Evolutionary conservation across 2,329 filamentous ascomycete species (phyloP).

Genomic region (Arachnopeziza araneosa): DNA sequence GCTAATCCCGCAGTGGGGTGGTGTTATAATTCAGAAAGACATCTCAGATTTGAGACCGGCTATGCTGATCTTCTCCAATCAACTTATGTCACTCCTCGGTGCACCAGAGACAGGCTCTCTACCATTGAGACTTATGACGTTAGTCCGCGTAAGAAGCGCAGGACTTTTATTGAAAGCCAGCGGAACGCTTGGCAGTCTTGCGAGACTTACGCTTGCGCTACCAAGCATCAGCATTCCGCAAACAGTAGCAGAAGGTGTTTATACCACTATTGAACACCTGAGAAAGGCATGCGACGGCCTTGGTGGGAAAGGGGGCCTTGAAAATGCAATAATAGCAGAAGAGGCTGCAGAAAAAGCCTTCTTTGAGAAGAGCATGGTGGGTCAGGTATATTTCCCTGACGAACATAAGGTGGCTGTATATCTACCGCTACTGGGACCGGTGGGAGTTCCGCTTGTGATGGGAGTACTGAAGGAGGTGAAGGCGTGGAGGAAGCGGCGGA

Average conservation of each 20-base stretch:
- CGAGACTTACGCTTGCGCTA: conserved; percentile 75
- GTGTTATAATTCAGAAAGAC: conserved; percentile 54
- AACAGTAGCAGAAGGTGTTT: conserved; percentile 79
- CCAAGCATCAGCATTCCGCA: conserved; percentile 87
- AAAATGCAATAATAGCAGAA: conserved; percentile 79
- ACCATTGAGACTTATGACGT: conserved; percentile 75
- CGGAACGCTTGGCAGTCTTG: conserved; percentile 87
- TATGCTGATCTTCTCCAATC: conserved; percentile 84
- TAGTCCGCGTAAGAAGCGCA: conserved; percentile 79
- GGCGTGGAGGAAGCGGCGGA: conserved; percentile 30
- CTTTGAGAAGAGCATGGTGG: conserved; percentile 99
- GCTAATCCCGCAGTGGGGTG: conserved; percentile 96
- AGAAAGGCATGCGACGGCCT: conserved; percentile 70
- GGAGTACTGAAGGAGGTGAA: conserved; percentile 76
- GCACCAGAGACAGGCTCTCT: conserved; percentile 78
- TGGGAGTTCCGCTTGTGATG: conserved; percentile 85
- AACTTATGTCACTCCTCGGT: conserved; percentile 82
- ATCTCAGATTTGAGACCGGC: conserved; percentile 68
- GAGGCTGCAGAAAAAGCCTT: conserved; percentile 88
- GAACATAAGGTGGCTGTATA: conserved; percentile 98
- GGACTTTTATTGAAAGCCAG: conserved; percentile 84
- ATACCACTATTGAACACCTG: conserved; percentile 72
- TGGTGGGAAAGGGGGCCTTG: conserved; percentile 60
- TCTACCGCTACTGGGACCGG: conserved; percentile 80
- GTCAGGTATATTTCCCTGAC: conserved; percentile 96